Evolutionary conservation across 768 basidiomycete species (phyloP).

Genomic region (Floccularia luteovirens): DNA sequence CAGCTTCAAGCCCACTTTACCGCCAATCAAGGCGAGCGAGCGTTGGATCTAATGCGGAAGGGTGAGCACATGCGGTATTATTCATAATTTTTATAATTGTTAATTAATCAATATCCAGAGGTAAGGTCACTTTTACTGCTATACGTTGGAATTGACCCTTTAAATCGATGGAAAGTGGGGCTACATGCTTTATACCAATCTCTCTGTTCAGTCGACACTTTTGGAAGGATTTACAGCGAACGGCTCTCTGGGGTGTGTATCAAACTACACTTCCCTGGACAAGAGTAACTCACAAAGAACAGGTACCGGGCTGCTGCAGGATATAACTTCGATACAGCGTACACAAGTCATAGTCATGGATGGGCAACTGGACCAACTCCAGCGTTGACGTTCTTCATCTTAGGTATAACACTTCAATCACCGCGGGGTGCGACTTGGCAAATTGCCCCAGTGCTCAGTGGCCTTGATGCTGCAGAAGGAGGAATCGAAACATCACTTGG

Average conservation of each 20-base stretch:
- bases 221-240: slow-evolving; percentile 41
- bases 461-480: slow-evolving; percentile 31
- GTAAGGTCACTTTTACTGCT: slow-evolving; percentile 3
- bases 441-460: slow-evolving; percentile 34
- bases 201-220: slow-evolving; percentile 29
- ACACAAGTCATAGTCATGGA: slow-evolving; percentile 40
- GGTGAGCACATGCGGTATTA: slow-evolving; percentile 10
- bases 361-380: slow-evolving; percentile 44
- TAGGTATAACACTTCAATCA: slow-evolving; percentile 34
- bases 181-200: slow-evolving; percentile 40
- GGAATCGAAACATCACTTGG: slow-evolving; percentile 38
- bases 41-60: slow-evolving; percentile 34
- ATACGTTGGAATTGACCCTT: not conserved
- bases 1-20: slow-evolving; percentile 45
- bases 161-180: slow-evolving; percentile 25
- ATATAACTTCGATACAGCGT: slow-evolving; percentile 37
- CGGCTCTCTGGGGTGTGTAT: slow-evolving; percentile 33
- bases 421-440: slow-evolving; percentile 33
- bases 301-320: slow-evolving; percentile 34
- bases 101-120: slow-evolving; percentile 6
- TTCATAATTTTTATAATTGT: not conserved
- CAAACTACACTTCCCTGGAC: not conserved
- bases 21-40: slow-evolving; percentile 34
- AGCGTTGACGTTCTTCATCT: slow-evolving; percentile 37
- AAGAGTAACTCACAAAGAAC: slow-evolving; percentile 12